Evolutionary conservation across 345 rosid species (phyloP).

Genomic region (Abelmoschus esculentus): DNA sequence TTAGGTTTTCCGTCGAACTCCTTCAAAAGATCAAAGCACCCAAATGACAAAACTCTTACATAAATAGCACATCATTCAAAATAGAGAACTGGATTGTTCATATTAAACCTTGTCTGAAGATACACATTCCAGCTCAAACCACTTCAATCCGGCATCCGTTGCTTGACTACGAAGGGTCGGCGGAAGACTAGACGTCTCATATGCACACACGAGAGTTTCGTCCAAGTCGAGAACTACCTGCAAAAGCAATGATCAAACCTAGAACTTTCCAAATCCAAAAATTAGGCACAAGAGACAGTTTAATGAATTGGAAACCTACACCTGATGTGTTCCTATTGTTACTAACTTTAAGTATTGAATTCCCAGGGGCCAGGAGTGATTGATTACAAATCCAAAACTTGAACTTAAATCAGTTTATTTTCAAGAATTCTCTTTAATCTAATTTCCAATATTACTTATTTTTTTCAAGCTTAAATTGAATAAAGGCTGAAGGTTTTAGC

Average conservation of each 20-base stretch:
- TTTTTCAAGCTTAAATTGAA: neutral
- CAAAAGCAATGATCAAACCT: conserved; percentile 1
- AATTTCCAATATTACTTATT: no score
- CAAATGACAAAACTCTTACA: conserved; percentile 23
- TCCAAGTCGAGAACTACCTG: conserved; percentile 99
- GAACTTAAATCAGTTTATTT: neutral
- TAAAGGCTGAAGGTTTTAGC: neutral
- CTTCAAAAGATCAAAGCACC: conserved; percentile 36
- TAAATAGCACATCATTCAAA: neutral
- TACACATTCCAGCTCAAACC: conserved; percentile 88
- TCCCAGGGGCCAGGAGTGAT: neutral
- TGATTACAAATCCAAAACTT: neutral
- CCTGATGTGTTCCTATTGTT: neutral
- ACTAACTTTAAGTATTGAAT: neutral
- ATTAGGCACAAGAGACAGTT: neutral
- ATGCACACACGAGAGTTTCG: conserved; percentile 92
- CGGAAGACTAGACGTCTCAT: conserved; percentile 80
- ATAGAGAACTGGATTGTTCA: neutral
- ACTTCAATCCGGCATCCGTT: conserved; percentile 63
- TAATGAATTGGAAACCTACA: neutral
- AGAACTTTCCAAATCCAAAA: neutral
- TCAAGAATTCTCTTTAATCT: no score
- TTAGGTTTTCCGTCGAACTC: conserved; percentile 67
- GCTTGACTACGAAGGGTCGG: conserved; percentile 55
- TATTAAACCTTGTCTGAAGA: conserved; percentile 80